Conservation (phyloP, 140 eudicot species). For the Cichorium intybus region DNA sequence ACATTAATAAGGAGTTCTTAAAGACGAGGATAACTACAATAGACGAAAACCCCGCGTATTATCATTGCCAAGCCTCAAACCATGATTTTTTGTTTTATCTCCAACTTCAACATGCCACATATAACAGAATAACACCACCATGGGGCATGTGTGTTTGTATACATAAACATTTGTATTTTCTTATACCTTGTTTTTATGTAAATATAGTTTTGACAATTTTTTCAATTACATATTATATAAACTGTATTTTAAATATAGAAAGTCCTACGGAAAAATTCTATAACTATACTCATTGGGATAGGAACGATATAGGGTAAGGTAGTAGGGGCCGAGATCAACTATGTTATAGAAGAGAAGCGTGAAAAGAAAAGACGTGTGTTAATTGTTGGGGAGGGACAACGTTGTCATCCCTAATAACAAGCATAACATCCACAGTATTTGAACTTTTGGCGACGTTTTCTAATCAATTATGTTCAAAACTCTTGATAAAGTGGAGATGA, state of each 20-base stretch:
- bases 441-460: not conserved
- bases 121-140: no score
- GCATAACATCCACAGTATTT: not conserved
- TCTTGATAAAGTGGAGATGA: slow-evolving; percentile 5
- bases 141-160: no score
- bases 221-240: no score
- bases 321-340: not conserved
- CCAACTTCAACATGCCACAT: no score
- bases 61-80: no score
- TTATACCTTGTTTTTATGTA: no score
- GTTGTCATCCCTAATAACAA: not conserved
- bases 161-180: no score
- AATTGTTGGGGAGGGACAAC: not conserved
- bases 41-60: no score
- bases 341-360: not conserved
- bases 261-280: not conserved
- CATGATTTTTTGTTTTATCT: no score
- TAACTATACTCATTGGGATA: not conserved
- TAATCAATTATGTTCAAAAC: not conserved
- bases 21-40: no score
- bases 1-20: no score
- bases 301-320: not conserved
- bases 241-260: not conserved
- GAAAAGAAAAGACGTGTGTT: not conserved
- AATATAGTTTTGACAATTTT: not conserved